Evolutionary conservation across 345 rosid species (phyloP).

Genomic region (Euphorbia pulcherrima): DNA sequence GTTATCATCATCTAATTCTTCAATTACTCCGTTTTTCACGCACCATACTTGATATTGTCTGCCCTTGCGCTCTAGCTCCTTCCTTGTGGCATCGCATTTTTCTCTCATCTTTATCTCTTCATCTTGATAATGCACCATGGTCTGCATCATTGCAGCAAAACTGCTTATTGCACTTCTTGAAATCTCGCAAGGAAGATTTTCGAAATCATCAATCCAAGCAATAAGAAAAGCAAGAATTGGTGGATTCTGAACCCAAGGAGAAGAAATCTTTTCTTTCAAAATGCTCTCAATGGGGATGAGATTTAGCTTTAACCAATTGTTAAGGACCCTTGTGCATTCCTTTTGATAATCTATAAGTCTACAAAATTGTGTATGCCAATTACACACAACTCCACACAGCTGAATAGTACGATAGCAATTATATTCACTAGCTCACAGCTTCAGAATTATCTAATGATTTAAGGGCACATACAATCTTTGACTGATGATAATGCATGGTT

Average conservation of each 20-base stretch:
- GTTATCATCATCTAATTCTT: slow-evolving; percentile 43
- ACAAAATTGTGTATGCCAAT: slow-evolving; percentile 74
- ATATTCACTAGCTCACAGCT: slow-evolving; percentile 55
- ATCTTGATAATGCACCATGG: slow-evolving; percentile 59
- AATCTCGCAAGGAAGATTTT: slow-evolving; percentile 54
- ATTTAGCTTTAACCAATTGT: slow-evolving; percentile 64
- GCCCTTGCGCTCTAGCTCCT: slow-evolving; percentile 51
- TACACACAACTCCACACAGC: slow-evolving; percentile 55
- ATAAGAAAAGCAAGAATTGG: slow-evolving; percentile 57
- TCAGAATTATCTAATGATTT: slow-evolving; percentile 43
- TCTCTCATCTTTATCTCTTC: slow-evolving; percentile 58
- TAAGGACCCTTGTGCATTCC: slow-evolving; percentile 56
- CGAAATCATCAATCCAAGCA: slow-evolving; percentile 62
- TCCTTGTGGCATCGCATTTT: slow-evolving; percentile 54
- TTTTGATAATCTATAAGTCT: slow-evolving; percentile 68
- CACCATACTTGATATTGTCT: slow-evolving; percentile 66
- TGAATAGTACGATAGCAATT: slow-evolving; percentile 69
- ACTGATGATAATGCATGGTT: slow-evolving; percentile 72
- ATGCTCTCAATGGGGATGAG: slow-evolving; percentile 93
- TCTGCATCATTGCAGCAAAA: slow-evolving; percentile 59
- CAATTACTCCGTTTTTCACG: slow-evolving; percentile 43
- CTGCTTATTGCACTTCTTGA: slow-evolving; percentile 59
- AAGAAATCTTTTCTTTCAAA: slow-evolving; percentile 78
- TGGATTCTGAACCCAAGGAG: slow-evolving; percentile 66
- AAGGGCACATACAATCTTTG: slow-evolving; percentile 34